A percentile compares a stretch with the other conserved stretches of the same genome.
phyloP scores from a whole-genome alignment of 768 basidiomycete genomes.

The Boletus sp. region DNA sequence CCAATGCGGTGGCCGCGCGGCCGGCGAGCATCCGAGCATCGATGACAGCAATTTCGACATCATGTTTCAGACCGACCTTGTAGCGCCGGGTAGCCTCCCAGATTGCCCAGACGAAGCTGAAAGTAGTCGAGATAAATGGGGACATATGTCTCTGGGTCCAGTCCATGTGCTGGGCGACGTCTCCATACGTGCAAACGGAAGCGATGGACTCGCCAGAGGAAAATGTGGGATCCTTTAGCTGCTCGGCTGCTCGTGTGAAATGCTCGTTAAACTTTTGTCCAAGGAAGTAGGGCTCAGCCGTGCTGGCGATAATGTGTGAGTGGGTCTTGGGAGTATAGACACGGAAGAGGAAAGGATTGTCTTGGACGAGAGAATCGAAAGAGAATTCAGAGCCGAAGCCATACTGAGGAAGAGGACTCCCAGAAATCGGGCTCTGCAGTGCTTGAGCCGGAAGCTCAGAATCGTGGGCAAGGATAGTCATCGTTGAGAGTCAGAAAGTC shows the following conservation, averaged over 20 bases:
- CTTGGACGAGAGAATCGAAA: constrained; percentile 57
- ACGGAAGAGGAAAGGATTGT: constrained; percentile 76
- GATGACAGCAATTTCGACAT: constrained; percentile 75
- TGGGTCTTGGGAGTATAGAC: constrained; percentile 71
- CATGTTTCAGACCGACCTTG: constrained; percentile 66
- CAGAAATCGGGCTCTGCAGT: constrained; percentile 21
- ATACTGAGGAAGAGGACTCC: constrained; percentile 57
- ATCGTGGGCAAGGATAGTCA: constrained; percentile 21
- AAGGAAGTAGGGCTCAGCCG: constrained; percentile 60
- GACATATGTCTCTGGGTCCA: constrained; percentile 74
- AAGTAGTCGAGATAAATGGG: constrained; percentile 69
- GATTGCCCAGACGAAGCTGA: constrained; percentile 78
- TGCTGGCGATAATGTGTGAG: constrained; percentile 48
- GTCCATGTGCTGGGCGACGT: constrained; percentile 69
- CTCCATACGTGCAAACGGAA: constrained; percentile 46
- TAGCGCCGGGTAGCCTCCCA: constrained; percentile 82
- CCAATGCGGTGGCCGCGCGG: constrained; percentile 60
- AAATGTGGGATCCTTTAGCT: constrained; percentile 32
- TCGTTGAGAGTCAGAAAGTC: constrained; percentile 19
- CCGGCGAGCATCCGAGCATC: constrained; percentile 59
- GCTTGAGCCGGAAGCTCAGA: constrained; percentile 12
- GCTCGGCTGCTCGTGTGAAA: constrained; percentile 35
- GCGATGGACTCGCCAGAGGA: constrained; percentile 31
- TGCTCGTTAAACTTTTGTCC: constrained; percentile 60
- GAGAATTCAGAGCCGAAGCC: constrained; percentile 64